A percentile compares a stretch with the other conserved stretches of the same genome.
phyloP scores from a whole-genome alignment of 768 basidiomycete species.

The Tricholoma furcatifolium region DNA sequence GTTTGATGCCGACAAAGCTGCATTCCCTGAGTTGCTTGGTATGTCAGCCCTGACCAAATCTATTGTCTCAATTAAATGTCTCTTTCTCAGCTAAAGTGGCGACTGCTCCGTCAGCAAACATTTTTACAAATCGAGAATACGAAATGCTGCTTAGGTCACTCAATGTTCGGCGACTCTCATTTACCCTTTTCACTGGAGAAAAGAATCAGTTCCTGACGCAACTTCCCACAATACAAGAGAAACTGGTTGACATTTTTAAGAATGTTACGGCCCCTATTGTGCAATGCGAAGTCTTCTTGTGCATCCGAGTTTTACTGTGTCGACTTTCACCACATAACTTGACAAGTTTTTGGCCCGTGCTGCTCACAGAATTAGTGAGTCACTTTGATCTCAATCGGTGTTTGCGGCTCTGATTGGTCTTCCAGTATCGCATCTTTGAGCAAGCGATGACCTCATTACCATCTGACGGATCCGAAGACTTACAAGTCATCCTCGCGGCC shows the following conservation, averaged over 20 bases:
- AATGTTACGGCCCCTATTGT: conserved; percentile 80
- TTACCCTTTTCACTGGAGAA: conserved; percentile 82
- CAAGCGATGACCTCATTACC: conserved; percentile 70
- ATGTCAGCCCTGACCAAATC: conserved; percentile 31
- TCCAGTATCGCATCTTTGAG: conserved; percentile 88
- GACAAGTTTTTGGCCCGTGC: conserved; percentile 95
- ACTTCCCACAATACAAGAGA: conserved; percentile 94
- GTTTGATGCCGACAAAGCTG: conserved; percentile 84
- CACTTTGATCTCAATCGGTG: not conserved
- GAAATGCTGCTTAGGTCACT: conserved; percentile 87
- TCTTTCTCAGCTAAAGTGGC: conserved; percentile 67
- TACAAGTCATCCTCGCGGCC: conserved; percentile 81
- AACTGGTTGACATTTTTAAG: conserved; percentile 88
- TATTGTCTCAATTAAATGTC: not conserved
- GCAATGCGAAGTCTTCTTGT: conserved; percentile 93
- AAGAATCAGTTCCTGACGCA: conserved; percentile 90
- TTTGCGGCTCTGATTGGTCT: not conserved
- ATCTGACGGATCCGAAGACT: conserved; percentile 79
- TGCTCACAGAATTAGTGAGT: conserved; percentile 86
- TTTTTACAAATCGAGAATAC: conserved; percentile 93
- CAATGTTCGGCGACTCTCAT: conserved; percentile 85
- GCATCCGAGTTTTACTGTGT: conserved; percentile 87
- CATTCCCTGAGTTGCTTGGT: conserved; percentile 84
- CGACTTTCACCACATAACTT: conserved; percentile 89
- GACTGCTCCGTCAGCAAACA: conserved; percentile 87